Percentiles rank a stretch among this genome's conserved stretches.
Conservation (phyloP, 768 basidiomycete genomes). For the Piloderma croceum region DNA sequence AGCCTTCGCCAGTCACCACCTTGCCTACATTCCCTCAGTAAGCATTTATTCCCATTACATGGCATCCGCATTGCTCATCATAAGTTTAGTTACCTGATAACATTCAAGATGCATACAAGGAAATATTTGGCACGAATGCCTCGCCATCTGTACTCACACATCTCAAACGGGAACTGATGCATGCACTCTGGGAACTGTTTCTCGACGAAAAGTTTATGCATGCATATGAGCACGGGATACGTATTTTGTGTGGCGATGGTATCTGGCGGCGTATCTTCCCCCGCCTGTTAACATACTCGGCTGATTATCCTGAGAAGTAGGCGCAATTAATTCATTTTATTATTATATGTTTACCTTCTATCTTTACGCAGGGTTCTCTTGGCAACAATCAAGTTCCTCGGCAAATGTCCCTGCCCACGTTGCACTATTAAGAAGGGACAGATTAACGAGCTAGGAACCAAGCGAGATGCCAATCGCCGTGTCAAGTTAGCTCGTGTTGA, state of each 20-base stretch:
- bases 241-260: slow-evolving; percentile 26
- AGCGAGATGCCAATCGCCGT: slow-evolving; percentile 7
- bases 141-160: slow-evolving; percentile 22
- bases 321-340: slow-evolving; percentile 3
- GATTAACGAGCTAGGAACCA: slow-evolving; percentile 11
- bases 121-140: slow-evolving; percentile 8
- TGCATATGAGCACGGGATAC: slow-evolving; percentile 30
- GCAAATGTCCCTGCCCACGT: slow-evolving; percentile 21
- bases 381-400: slow-evolving; percentile 17
- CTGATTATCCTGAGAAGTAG: slow-evolving; percentile 40
- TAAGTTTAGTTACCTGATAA: slow-evolving; percentile 23
- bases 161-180: slow-evolving; percentile 27
- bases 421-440: slow-evolving; percentile 16
- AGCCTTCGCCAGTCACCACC: slow-evolving; percentile 29
- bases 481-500: slow-evolving; percentile 10
- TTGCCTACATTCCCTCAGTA: slow-evolving; percentile 41
- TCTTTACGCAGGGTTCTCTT: slow-evolving; percentile 13
- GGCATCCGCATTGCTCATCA: neutral
- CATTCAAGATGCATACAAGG: slow-evolving; percentile 24
- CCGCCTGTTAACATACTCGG: slow-evolving; percentile 30
- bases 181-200: slow-evolving; percentile 22
- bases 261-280: slow-evolving; percentile 27
- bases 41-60: neutral
- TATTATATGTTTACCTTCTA: neutral
- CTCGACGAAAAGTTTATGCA: slow-evolving; percentile 30